These are phyloP conservation scores for Esteya vermicola DNA, from an alignment of 2,329 filamentous ascomycete species.

Conservation along the genomic window DNA sequence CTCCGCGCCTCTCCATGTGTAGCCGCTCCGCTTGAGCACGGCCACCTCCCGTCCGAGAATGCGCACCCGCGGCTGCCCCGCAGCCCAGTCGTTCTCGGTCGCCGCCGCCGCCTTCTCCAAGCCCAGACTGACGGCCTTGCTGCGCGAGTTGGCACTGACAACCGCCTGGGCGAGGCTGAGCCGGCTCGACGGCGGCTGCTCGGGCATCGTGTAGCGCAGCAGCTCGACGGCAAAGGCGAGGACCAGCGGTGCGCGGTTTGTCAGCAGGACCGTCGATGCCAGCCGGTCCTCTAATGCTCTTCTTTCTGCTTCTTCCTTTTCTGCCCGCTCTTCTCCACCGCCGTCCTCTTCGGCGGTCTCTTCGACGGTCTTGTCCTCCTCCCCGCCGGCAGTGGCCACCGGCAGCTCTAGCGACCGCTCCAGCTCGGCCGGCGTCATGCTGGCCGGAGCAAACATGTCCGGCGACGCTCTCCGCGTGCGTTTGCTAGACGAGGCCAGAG, in stretches of 20 bases:
- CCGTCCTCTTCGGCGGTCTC: no score
- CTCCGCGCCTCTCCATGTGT: conserved; percentile 40
- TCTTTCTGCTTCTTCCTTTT: not conserved
- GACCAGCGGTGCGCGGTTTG: conserved; percentile 65
- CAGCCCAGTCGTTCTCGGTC: conserved; percentile 57
- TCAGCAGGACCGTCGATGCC: conserved; percentile 42
- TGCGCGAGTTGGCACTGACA: conserved; percentile 66
- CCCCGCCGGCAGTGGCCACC: conserved; percentile 28
- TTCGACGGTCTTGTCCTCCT: not conserved
- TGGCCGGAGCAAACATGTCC: conserved; percentile 16
- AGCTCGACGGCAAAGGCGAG: conserved; percentile 65
- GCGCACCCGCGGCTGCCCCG: conserved; percentile 59
- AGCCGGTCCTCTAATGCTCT: conserved; percentile 37
- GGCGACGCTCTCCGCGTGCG: conserved; percentile 12
- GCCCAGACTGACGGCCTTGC: conserved; percentile 62
- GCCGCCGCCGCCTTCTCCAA: conserved; percentile 58
- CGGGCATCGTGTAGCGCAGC: conserved; percentile 68
- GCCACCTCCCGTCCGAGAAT: conserved; percentile 61
- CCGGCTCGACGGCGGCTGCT: conserved; percentile 71
- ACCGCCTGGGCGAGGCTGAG: conserved; percentile 73
- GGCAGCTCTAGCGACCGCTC: conserved; percentile 51
- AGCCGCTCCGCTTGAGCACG: conserved; percentile 66
- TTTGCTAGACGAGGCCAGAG: no score
- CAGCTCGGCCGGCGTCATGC: conserved; percentile 38
- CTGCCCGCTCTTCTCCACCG: not conserved